Base-by-base conservation (phyloP, 2,329 filamentous ascomycete genomes). In the Hymenoscyphus fructigenus region DNA sequence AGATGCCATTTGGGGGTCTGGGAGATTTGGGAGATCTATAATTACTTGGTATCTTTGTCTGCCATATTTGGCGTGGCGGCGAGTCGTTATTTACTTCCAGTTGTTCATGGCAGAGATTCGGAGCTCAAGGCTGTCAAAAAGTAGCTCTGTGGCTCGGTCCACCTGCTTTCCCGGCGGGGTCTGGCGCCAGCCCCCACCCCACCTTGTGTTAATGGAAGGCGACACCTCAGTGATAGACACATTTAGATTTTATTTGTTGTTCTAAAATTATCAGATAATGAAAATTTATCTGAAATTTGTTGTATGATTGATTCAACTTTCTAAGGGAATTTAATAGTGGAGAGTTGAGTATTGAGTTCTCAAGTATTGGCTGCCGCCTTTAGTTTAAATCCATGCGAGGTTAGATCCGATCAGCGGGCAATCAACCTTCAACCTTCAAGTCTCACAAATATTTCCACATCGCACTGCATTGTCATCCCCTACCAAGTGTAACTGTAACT, bases 41-140 rank as follows among this genome's bases (percentile, higher is more conserved):
- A 69, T 68, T 67, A 75, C 73, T 73, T 71, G 5, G 59, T 50
- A n/a, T 66, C 67, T 62, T 68, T 66, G 41, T 74, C 72, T 64
- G 72, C 71, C 74, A 75, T 75, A 32, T 53, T 65, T 50, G 56
- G 34, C 58, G 61, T 60, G 50, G 55, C 60, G 60, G 17, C 28
- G 28, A 41, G 20, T 62, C 34, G 23, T 55, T 29, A 38, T 41
- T 59, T 36, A 55, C 47, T 61, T 57, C 57, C 59, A 36, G 50
- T 56, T 26, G 32, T 17, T 36, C 29, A 57, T 60, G 29, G 44
- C 38, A 59, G 29, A 65, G n/a, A 50, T 23, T 23, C 17, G 26
- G 20, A 57, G 61, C 61, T 44, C 15, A 38, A 58, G 56, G 29
- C 59, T 53, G 26, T 41, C 59, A 28, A 50, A 53, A 41, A 53